phyloP scores from a whole-genome alignment of 345 rosid species.

The Populus deltoides region DNA sequence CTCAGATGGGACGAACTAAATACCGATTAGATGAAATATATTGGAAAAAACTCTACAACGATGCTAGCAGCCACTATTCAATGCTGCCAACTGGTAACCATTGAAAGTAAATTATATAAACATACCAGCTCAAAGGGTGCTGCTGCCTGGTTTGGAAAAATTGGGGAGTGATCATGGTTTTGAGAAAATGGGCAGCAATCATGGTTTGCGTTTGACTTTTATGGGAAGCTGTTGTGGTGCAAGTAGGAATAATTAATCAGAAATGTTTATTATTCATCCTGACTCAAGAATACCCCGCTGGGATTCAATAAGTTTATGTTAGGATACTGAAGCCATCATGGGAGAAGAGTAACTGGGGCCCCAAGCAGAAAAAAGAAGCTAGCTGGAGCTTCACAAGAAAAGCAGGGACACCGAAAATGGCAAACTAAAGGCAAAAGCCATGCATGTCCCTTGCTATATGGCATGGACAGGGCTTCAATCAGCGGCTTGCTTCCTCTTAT shows the following conservation, averaged over 20 bases:
- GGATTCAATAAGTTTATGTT: background rate
- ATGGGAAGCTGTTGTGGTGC: background rate
- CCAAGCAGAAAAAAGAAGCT: background rate
- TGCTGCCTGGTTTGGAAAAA: background rate
- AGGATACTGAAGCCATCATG: background rate
- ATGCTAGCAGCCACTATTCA: background rate
- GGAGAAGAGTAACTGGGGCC: background rate
- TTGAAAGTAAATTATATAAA: background rate
- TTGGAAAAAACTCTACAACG: background rate
- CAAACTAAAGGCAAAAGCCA: constrained; percentile 5
- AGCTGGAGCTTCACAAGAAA: background rate
- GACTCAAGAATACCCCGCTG: background rate
- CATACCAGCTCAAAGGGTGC: background rate
- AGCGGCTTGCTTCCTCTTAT: constrained; percentile 4
- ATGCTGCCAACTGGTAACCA: background rate
- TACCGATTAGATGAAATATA: background rate
- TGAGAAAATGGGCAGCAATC: background rate
- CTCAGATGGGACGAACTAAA: background rate
- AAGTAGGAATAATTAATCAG: background rate
- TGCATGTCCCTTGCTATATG: background rate
- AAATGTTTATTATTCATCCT: background rate
- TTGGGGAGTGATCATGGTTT: background rate
- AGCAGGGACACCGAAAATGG: background rate
- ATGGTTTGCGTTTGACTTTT: background rate
- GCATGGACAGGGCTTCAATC: constrained; percentile 1